Base-by-base conservation (phyloP, 2,329 filamentous ascomycete genomes). In the Colletotrichum sp. region DNA sequence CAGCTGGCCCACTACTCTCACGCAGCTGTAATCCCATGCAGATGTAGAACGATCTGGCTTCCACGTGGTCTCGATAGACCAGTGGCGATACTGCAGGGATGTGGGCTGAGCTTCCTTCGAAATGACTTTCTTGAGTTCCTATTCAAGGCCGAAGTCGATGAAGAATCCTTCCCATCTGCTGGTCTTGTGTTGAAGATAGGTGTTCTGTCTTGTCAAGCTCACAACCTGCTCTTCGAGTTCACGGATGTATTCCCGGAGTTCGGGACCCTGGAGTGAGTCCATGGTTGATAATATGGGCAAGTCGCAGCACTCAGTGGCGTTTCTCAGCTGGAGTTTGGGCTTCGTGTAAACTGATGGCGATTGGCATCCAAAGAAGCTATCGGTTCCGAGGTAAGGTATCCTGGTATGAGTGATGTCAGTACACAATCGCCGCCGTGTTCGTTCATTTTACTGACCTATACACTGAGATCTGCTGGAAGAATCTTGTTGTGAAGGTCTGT, bases 11-110 rank as follows among this genome's bases (percentile, higher is more conserved):
- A n/a, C 39, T n/a, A n/a, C 39, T n/a, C 1, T 2, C 36, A 2
- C 36, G 36, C 36, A 0, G 16, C 36, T 39, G 1, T 1, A 39
- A 39, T 39, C 36, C 36, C 1, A 39, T 39, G 1, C 0, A 2
- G 36, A 18, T 39, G 36, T 39, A 39, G 36, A 39, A 39, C 1
- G 36, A 43, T 43, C 4, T 43, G 16, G 8, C 36, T 0, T 43
- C 36, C 36, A 43, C 18, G 39, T 48, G 39, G 18, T 48, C 39
- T 48, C 39, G 39, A 48, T 12, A n/a, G 39, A 48, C 39, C 39
- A 43, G 5, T 9, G 36, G 36, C 36, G 36, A 43, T 43, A 18
- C 36, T 43, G 4, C 7, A 16, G 36, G 36, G 7, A n/a, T 43
- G 36, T 18, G 16, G 16, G 8, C 16, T 43, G 7, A 43, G 8